phyloP scores from a whole-genome alignment of 129 eudicot species.

The Deinandra increscens region DNA sequence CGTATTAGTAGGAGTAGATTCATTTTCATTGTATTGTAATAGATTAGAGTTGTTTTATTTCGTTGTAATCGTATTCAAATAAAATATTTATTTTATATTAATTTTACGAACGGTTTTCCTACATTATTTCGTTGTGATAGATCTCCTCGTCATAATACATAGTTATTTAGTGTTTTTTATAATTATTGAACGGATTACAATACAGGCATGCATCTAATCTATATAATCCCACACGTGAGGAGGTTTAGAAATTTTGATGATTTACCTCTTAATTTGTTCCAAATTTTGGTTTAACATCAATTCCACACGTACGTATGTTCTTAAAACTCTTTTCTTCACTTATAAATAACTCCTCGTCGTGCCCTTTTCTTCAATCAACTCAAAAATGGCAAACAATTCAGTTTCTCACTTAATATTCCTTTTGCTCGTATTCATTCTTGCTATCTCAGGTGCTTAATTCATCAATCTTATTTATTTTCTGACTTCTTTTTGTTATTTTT shows the following conservation, averaged over 20 bases:
- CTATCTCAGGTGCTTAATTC: conserved; percentile 14
- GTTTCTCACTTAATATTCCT: not conserved
- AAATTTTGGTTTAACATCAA: not conserved
- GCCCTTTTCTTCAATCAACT: not conserved
- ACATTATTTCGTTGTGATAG: too few species aligned
- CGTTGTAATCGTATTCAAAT: too few species aligned
- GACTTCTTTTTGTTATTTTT: too few species aligned
- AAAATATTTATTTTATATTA: too few species aligned
- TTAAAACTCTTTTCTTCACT: not conserved
- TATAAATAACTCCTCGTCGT: not conserved
- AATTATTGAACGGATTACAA: not conserved
- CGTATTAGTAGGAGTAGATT: too few species aligned
- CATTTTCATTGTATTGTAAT: too few species aligned
- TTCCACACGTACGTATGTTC: not conserved
- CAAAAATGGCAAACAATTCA: conserved; percentile 6
- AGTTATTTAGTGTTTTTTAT: too few species aligned
- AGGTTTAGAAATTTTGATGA: not conserved
- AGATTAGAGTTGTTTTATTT: too few species aligned
- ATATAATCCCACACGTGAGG: not conserved
- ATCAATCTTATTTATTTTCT: not conserved
- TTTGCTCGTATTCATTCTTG: not conserved
- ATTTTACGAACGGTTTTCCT: too few species aligned
- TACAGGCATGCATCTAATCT: not conserved
- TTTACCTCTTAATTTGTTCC: not conserved
- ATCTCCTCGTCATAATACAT: too few species aligned